Conservation (phyloP, 768 basidiomycete species). For the Omphalotus guepiniiformis region DNA sequence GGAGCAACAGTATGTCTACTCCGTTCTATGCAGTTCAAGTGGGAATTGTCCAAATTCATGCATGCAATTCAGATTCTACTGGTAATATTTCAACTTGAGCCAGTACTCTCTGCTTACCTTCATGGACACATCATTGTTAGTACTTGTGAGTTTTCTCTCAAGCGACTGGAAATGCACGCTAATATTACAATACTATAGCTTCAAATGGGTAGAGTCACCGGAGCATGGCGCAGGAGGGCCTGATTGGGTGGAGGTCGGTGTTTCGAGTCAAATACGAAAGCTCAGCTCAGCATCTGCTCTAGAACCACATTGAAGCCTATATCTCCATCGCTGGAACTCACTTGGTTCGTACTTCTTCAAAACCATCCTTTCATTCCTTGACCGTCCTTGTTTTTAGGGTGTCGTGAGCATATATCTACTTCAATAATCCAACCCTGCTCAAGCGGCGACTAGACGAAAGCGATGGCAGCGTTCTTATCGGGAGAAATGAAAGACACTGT, state of each 20-base stretch:
- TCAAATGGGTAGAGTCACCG: constrained; percentile 96
- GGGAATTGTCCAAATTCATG: constrained; percentile 1
- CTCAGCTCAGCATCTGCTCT: constrained; percentile 4
- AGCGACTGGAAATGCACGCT: neutral
- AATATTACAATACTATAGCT: constrained; percentile 35
- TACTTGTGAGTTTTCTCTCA: constrained; percentile 69
- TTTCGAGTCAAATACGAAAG: constrained; percentile 1
- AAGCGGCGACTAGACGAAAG: constrained; percentile 56
- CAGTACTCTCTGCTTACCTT: constrained; percentile 10
- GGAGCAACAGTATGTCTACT: constrained; percentile 59
- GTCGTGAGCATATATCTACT: constrained; percentile 46
- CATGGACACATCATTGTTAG: constrained; percentile 40
- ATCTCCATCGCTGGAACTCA: constrained; percentile 85
- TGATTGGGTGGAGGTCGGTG: constrained; percentile 83
- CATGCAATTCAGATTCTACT: constrained; percentile 36
- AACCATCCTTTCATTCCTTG: neutral
- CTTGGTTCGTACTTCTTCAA: constrained; percentile 44
- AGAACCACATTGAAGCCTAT: constrained; percentile 85
- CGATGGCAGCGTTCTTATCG: constrained; percentile 91
- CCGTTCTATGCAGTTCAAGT: neutral
- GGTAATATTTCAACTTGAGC: constrained; percentile 31
- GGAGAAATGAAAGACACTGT: constrained; percentile 82
- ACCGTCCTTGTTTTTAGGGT: constrained; percentile 40
- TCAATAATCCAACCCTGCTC: no score
- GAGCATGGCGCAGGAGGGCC: constrained; percentile 77